Evolutionary conservation across 2,329 filamentous ascomycete genomes (phyloP).

Genomic region (Beauveria sp.): DNA sequence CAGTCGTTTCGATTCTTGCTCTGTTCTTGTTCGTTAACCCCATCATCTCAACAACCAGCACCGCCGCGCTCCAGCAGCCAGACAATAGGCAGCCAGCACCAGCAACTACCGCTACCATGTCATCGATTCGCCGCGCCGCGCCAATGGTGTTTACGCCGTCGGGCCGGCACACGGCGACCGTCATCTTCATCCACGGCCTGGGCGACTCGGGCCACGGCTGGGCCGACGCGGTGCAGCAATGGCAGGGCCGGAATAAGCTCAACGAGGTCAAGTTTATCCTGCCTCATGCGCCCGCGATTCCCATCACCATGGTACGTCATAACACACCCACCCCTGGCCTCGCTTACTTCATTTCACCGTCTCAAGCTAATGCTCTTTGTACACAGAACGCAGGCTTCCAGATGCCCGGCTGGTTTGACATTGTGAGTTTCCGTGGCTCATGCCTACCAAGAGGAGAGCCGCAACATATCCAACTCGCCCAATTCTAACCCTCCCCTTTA

Average conservation of each 20-base stretch:
- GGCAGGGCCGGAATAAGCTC: conserved; percentile 70
- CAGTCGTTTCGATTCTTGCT: background rate
- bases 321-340: too few species aligned
- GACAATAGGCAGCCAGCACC: background rate
- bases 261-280: conserved; percentile 91
- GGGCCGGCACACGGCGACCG: conserved; percentile 81
- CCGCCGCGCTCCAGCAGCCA: background rate
- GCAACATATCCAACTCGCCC: background rate
- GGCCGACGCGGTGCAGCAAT: conserved; percentile 80
- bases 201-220: conserved; percentile 77
- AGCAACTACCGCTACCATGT: conserved; percentile 12
- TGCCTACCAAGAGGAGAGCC: background rate
- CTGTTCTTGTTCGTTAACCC: background rate
- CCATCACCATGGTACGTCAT: conserved; percentile 56
- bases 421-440: conserved; percentile 38
- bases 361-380: too few species aligned
- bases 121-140: conserved; percentile 25
- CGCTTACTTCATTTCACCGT: too few species aligned
- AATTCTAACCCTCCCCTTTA: conserved; percentile 11
- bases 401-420: conserved; percentile 88
- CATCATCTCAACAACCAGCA: background rate
- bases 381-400: conserved; percentile 61
- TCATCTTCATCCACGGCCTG: conserved; percentile 89
- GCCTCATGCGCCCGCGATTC: conserved; percentile 80
- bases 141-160: conserved; percentile 71